These are phyloP conservation scores for Abrus precatorius DNA, from an alignment of 306 rosid species.

Conservation along the genomic window DNA sequence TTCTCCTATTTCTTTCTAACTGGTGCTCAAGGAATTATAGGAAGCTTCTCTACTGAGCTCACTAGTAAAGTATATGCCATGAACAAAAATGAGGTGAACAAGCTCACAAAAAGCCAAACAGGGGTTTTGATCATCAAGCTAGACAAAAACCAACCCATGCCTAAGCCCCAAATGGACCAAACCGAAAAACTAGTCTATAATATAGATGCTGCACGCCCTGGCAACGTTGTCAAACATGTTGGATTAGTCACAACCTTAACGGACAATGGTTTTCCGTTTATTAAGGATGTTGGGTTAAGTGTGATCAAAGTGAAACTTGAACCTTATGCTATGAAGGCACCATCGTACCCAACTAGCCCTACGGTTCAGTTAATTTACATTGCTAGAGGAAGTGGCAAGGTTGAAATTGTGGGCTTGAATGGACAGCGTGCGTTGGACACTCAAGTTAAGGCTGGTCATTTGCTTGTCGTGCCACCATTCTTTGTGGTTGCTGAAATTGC, in stretches of 20 bases:
- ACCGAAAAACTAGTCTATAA: conserved; percentile 53
- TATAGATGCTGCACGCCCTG: conserved; percentile 44
- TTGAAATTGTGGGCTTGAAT: conserved; percentile 62
- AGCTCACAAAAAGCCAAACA: conserved; percentile 61
- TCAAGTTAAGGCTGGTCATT: conserved; percentile 59
- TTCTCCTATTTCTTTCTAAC: conserved; percentile 60
- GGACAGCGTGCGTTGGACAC: conserved; percentile 56
- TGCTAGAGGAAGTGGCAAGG: conserved; percentile 56
- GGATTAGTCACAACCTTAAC: conserved; percentile 53
- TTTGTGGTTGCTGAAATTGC: conserved; percentile 63
- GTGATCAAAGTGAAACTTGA: conserved; percentile 54
- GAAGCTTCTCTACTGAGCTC: conserved; percentile 62
- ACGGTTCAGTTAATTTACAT: conserved; percentile 61
- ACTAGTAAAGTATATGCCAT: conserved; percentile 43
- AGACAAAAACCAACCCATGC: conserved; percentile 41
- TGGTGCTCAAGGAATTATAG: conserved; percentile 56
- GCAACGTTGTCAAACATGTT: conserved; percentile 29
- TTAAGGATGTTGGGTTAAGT: conserved; percentile 62
- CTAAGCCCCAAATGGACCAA: conserved; percentile 46
- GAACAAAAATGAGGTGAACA: conserved; percentile 43
- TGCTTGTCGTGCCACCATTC: conserved; percentile 67
- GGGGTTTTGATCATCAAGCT: conserved; percentile 55
- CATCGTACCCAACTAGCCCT: conserved; percentile 47
- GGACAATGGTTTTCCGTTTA: conserved; percentile 53
- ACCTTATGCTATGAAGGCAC: conserved; percentile 55